Evolutionary conservation across 345 rosid species (phyloP), one percentile per base, ranked within the genome.

Genomic region (Rubroshorea leprosula): DNA sequence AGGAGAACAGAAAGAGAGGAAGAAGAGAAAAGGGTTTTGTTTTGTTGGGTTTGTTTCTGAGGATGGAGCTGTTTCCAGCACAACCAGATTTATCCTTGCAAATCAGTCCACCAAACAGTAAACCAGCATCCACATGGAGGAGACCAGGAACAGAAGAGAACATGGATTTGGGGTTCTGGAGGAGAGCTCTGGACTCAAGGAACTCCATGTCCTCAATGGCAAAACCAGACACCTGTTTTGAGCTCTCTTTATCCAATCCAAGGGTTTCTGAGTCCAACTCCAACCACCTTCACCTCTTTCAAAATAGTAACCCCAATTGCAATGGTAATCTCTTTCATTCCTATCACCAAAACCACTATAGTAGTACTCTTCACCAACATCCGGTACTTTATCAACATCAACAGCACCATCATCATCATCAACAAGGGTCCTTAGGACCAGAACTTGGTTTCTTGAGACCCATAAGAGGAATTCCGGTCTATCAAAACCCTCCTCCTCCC

Each of bases 381-480:
- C 76, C 67, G 60, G 38, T 65, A 17, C 63, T 57, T 23, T 72
- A 58, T 68, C 82, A 80, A 14, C 78, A 71, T 3, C 86, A 71
- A 25, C 66, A 64, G 12, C 76, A 67, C 22, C 75, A 69, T n/a
- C n/a, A n/a, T 3, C 86, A 71, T 29, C 66, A 64, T 15, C 76
- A 67, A 25, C 75, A 69, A 64, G 76, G 76, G 16, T 35, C 41
- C 12, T 57, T 76, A 12, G 57, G 77, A 70, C 83, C 78, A 67
- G 95, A 87, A 44, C 74, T 90, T 57, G 81, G 89, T 46, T 77
- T 84, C 59, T 72, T 84, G 70, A 82, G 81, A 78, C 97, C 99
- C 68, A 86, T 94, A 23, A 83, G 85, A 73, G 97, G 97, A 64
- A 80, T 84, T 65, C 91, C 99, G 22, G 75, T 90, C 3, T 78